Evolutionary conservation across 2,329 filamentous ascomycete species (phyloP), one percentile per base, ranked within the genome.

Genomic region (Curvularia sp.): DNA sequence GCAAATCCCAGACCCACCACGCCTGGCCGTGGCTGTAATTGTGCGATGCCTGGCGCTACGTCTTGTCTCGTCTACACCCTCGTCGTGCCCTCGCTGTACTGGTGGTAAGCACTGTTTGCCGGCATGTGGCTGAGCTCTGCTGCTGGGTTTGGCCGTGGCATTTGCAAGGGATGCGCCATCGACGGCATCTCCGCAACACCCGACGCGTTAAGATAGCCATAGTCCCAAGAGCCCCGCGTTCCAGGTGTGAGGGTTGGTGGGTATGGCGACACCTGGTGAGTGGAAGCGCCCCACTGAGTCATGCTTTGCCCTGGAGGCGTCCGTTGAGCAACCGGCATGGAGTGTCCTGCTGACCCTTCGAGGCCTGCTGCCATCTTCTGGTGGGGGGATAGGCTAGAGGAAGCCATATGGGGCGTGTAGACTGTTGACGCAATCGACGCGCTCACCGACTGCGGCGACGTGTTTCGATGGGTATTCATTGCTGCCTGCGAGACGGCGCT

Each of bases 381-480:
- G 48, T 79, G 77, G 18, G 82, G 77, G n/a, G 81, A 81, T 50
- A 82, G 77, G 35, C 75, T 75, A 18, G 80, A 77, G 4, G 79
- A 78, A 42, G 76, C 73, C 61, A 83, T 72, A 57, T 70, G 75
- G 15, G 77, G 67, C 48, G 77, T 76, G 67, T 84, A 84, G 39
- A 73, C 74, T 56, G 73, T 78, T 12, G 81, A 76, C 15, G 77
- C 75, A 39, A 76, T 76, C 39, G 80, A 79, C 50, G 80, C 80
- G 18, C 80, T 61, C 22, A 79, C 75, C 42, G 82, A 84, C 65
- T 79, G 81, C 5, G 82, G 82, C 46, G 82, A 84, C 13, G 76
- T 73, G 46, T 80, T 78, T 59, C 78, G 81, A 61, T 80, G 78
- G 50, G 78, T 76, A 49, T 85, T 82, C 41, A 80, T 77, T 58